These are phyloP conservation scores for Iris macrosiphon DNA, from an alignment of 106 monocot species.

Conservation along the genomic window DNA sequence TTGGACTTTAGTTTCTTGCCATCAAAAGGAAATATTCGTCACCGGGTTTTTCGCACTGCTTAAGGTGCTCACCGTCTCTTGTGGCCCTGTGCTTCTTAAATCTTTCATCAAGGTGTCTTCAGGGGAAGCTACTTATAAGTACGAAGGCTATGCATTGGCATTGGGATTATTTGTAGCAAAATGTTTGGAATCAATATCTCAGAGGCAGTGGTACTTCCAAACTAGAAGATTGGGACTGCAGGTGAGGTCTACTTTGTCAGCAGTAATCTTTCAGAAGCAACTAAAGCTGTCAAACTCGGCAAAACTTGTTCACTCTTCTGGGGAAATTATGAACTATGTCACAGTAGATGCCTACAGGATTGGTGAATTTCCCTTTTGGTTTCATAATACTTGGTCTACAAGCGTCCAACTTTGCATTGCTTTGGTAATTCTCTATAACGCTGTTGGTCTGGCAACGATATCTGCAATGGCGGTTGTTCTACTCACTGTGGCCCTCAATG, in stretches of 20 bases:
- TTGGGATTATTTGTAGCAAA: constrained; percentile 39
- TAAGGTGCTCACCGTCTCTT: constrained; percentile 50
- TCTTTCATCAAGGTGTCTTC: constrained; percentile 58
- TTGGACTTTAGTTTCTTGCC: constrained; percentile 40
- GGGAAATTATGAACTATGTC: constrained; percentile 87
- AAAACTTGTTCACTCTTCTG: constrained; percentile 57
- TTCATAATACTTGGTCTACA: constrained; percentile 86
- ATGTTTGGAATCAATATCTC: constrained; percentile 62
- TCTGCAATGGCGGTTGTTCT: constrained; percentile 57
- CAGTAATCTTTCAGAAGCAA: constrained; percentile 58
- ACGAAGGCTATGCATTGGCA: constrained; percentile 46
- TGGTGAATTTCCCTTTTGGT: constrained; percentile 91
- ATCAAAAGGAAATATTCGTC: constrained; percentile 43
- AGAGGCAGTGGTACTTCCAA: constrained; percentile 76
- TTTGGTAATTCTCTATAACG: constrained; percentile 65
- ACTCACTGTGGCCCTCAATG: constrained; percentile 59
- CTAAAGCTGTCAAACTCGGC: constrained; percentile 54
- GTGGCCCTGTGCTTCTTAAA: constrained; percentile 70
- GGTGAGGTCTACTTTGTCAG: constrained; percentile 60
- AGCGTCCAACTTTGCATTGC: constrained; percentile 72
- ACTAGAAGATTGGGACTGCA: constrained; percentile 44
- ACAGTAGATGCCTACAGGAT: constrained; percentile 93
- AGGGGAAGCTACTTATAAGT: constrained; percentile 17
- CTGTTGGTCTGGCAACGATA: constrained; percentile 70
- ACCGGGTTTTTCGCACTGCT: constrained; percentile 76